A percentile compares a stretch with the other conserved stretches of the same genome.
phyloP scores from a whole-genome alignment of 1,284 basidiomycete species.

The Rhodotorula glutinis region DNA sequence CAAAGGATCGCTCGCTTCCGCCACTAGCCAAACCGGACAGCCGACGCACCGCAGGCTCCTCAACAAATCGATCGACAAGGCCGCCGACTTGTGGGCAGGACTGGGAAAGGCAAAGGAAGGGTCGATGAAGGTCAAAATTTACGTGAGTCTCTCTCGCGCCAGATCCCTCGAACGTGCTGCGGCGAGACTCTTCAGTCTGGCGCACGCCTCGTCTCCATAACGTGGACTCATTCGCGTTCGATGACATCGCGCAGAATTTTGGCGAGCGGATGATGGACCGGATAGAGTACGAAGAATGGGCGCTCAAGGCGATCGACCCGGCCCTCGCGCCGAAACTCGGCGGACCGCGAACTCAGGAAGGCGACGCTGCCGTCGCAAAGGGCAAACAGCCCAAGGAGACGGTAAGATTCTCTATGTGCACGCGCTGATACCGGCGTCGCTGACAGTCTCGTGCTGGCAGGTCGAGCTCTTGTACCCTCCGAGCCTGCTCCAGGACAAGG shows the following conservation, averaged over 20 bases:
- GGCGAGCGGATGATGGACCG: constrained; percentile 43
- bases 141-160: constrained; percentile 22
- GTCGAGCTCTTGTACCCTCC: constrained; percentile 41
- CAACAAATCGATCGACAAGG: constrained; percentile 35
- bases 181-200: no score
- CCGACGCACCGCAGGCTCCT: not conserved
- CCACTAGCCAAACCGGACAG: not conserved
- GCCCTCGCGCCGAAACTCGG: constrained; percentile 35
- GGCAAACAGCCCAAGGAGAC: not conserved
- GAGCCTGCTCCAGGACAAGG: constrained; percentile 18
- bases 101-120: constrained; percentile 38
- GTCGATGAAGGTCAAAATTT: constrained; percentile 38
- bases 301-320: constrained; percentile 43
- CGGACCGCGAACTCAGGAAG: constrained; percentile 3
- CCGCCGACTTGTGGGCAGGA: constrained; percentile 38
- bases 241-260: constrained; percentile 12
- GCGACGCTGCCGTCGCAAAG: not conserved
- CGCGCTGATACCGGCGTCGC: no score
- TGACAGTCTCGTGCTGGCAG: constrained; percentile 11
- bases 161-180: no score
- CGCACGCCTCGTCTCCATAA: not conserved
- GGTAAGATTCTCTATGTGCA: no score
- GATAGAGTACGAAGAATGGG: constrained; percentile 45
- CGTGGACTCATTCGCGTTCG: not conserved
- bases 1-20: constrained; percentile 9